phyloP scores from a whole-genome alignment of 106 monocot genomes.

The Dioscorea dumetorum region DNA sequence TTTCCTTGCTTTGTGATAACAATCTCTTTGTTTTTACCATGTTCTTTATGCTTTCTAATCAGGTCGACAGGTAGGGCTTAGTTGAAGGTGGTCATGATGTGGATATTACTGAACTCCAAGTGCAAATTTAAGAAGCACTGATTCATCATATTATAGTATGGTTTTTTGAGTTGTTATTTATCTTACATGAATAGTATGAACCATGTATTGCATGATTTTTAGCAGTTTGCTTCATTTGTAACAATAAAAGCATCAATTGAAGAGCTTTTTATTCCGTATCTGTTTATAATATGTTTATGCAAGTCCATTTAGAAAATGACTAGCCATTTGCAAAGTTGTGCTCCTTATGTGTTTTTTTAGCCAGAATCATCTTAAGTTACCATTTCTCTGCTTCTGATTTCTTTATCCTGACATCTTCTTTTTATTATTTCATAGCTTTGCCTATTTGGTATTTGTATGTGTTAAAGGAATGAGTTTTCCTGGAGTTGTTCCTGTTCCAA shows the following conservation, averaged over 20 bases:
- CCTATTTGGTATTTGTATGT: not conserved
- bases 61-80: slow-evolving; percentile 87
- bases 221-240: no score
- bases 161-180: no score
- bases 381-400: not conserved
- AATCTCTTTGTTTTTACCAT: not conserved
- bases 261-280: not conserved
- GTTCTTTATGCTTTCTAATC: not conserved
- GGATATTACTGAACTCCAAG: slow-evolving; percentile 92
- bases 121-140: slow-evolving; percentile 44
- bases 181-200: no score
- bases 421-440: not conserved
- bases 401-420: no score
- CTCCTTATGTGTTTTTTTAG: no score
- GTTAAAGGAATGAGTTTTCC: not conserved
- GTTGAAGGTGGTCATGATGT: slow-evolving; percentile 99
- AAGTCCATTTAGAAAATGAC: not conserved
- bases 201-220: no score
- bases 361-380: no score
- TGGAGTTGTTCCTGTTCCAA: not conserved
- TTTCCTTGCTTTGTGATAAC: no score
- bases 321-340: not conserved
- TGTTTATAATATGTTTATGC: not conserved
- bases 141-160: no score
- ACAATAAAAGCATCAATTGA: not conserved